Percentiles rank a stretch among this genome's conserved stretches.
phyloP scores from a whole-genome alignment of 805 yeast genomes.

The Yamadazyma endophytica region DNA sequence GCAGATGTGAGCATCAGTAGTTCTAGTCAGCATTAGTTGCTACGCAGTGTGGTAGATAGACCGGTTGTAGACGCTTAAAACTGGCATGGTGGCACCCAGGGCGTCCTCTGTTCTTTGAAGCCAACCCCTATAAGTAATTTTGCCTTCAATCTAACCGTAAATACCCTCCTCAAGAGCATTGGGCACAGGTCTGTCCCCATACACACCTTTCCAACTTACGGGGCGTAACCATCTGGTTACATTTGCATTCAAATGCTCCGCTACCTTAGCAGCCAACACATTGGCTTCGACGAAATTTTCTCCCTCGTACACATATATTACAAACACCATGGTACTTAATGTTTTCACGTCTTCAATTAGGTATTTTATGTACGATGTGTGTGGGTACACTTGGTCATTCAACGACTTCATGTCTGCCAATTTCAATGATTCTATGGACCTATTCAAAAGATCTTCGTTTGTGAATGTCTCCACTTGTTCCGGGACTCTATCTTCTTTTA shows the following conservation, averaged over 20 bases:
- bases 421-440: conserved; percentile 25
- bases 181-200: conserved; percentile 70
- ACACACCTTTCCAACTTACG: conserved; percentile 78
- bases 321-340: conserved; percentile 35
- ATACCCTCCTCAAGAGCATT: conserved; percentile 73
- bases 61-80: no score
- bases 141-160: no score
- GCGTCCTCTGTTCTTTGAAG: no score
- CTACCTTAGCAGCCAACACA: conserved; percentile 38
- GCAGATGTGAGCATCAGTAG: no score
- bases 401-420: conserved; percentile 11
- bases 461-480: conserved; percentile 23
- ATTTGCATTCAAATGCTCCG: conserved; percentile 11
- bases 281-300: conserved; percentile 77
- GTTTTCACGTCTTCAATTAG: conserved; percentile 4
- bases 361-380: conserved; percentile 11
- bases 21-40: no score
- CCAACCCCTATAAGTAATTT: no score
- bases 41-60: no score
- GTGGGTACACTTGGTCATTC: conserved; percentile 2
- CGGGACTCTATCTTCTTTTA: conserved; percentile 20
- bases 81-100: no score
- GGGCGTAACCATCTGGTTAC: conserved; percentile 49
- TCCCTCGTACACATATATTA: conserved; percentile 79
- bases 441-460: conserved; percentile 27